Evolutionary conservation across 2,329 filamentous ascomycete genomes (phyloP), one percentile per base, ranked within the genome.

Genomic region (Aspergillus tamarii): DNA sequence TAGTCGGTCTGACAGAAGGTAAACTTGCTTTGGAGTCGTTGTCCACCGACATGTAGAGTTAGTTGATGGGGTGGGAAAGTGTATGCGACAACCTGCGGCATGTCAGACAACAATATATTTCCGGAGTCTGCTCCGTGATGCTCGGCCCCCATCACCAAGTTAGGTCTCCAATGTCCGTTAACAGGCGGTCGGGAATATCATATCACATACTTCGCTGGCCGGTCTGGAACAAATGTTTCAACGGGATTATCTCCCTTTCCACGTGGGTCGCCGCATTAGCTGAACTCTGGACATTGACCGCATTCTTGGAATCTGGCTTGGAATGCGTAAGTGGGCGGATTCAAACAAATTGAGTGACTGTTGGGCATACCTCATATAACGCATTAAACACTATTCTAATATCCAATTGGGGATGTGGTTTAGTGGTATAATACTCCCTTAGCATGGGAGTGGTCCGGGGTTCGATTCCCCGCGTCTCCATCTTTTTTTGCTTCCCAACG

Each of bases 381-480:
- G 11, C 8, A 14, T 34, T n/a, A 53, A 1, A 2, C 0, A 16
- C 0, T 2, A 6, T 2, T 5, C 30, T n/a, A 1, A 2, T 8
- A 53, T 19, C 50, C 4, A 53, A 53, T 53, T 53, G 50, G 50
- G 50, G 50, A 53, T 53, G 50, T 53, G 50, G 50, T 53, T 53
- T 53, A 53, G 50, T 53, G 50, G 50, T 53, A 53, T 53, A 53
- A 53, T 53, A 19, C 32, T 53, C 50, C 28, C 50, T 53, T 53
- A 53, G 50, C 50, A 53, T 53, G 50, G 32, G 50, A 53, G 32
- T 34, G 50, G 50, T 53, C 50, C 50, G 50, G 50, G 50, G 50
- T 53, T 53, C 50, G 32, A 53, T 53, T 53, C 50, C 50, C 50
- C 50, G 50, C 50, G 32, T 53, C 50, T 53, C 50, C 50, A 53